Base-by-base conservation (phyloP, 2,329 filamentous ascomycete species). In the Triangularia verruculosa region DNA sequence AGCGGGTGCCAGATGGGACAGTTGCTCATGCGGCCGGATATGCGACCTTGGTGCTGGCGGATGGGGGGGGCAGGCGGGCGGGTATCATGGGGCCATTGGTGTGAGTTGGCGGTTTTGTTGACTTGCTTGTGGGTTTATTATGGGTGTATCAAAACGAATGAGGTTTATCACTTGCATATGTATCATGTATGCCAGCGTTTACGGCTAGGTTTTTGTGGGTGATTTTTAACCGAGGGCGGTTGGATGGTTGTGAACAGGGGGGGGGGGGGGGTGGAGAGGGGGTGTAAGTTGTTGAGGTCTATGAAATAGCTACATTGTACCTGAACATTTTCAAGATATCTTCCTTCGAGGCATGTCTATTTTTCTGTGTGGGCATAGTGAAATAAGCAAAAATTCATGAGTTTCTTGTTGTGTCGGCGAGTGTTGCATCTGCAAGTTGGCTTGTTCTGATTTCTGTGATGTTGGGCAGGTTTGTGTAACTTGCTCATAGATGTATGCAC, bases 21-120 rank as follows among this genome's bases (percentile, higher is more conserved):
- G 27, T 52, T 52, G 30, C 32, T 32, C 62, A 70, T 71, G 70
- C 70, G 70, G 66, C 70, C 68, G 6, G 13, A 34, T 59, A 47
- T 69, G 70, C 69, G 67, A 61, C 70, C 39, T 47, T 11, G n/a
- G 15, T 4, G 4, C 5, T 47, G 39, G 39, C 39, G 39, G 39
- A 47, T 47, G 15, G 12, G 34, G 34, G 34, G n/a, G n/a, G n/a
- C 6, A 6, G 39, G 39, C 9, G 15, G 2, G 39, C 39, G 39
- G 39, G 39, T 47, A 30, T 59, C 20, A n/a, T n/a, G n/a, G 34
- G 20, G 3, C 22, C 32, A 6, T 30, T 39, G 4, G 27, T 51
- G 2, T 47, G 20, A 39, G 34, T 12, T 59, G 25, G 27, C 20
- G 17, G 11, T 27, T 51, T 28, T 27, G 32, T n/a, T 59, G 39